Percentiles rank a stretch among this genome's conserved stretches.
phyloP scores from a whole-genome alignment of 2,329 filamentous ascomycete species.

The Aspergillus luchuensis region DNA sequence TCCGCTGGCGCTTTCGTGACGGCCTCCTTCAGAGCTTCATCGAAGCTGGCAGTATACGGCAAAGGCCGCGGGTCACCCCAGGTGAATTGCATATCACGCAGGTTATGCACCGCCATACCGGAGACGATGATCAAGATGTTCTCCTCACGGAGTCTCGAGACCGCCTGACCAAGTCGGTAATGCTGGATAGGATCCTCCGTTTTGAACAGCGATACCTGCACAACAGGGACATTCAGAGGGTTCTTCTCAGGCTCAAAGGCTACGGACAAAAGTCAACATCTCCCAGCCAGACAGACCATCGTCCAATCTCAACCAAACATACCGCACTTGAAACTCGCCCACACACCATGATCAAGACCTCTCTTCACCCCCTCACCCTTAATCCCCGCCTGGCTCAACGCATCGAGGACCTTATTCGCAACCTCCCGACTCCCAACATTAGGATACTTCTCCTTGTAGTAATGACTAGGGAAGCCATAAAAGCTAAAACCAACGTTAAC shows the following conservation, averaged over 20 bases:
- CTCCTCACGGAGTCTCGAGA: conserved; percentile 66
- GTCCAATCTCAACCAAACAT: conserved; percentile 22
- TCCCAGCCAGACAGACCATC: not conserved
- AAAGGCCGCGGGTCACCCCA: conserved; percentile 51
- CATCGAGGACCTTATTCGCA: conserved; percentile 59
- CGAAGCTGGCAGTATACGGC: conserved; percentile 64
- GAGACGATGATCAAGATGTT: conserved; percentile 69
- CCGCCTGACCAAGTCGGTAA: conserved; percentile 66
- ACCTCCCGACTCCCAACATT: conserved; percentile 63
- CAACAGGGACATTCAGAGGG: conserved; percentile 66
- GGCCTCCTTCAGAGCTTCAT: conserved; percentile 68
- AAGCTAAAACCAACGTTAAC: conserved; percentile 49
- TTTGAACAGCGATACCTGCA: conserved; percentile 71
- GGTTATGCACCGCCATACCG: conserved; percentile 75
- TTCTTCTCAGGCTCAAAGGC: conserved; percentile 65
- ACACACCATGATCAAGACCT: conserved; percentile 75
- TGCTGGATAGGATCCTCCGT: conserved; percentile 67
- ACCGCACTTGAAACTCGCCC: conserved; percentile 65
- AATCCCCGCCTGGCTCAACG: conserved; percentile 61
- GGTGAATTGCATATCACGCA: conserved; percentile 57
- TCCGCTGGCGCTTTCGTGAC: conserved; percentile 52
- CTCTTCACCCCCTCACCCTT: conserved; percentile 61
- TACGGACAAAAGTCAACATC: conserved; percentile 19
- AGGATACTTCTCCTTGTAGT: conserved; percentile 68
- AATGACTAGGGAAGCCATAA: conserved; percentile 70